Evolutionary conservation across 164 flowering plant genomes (phyloP).

Genomic region (Paratinospora sagittata): DNA sequence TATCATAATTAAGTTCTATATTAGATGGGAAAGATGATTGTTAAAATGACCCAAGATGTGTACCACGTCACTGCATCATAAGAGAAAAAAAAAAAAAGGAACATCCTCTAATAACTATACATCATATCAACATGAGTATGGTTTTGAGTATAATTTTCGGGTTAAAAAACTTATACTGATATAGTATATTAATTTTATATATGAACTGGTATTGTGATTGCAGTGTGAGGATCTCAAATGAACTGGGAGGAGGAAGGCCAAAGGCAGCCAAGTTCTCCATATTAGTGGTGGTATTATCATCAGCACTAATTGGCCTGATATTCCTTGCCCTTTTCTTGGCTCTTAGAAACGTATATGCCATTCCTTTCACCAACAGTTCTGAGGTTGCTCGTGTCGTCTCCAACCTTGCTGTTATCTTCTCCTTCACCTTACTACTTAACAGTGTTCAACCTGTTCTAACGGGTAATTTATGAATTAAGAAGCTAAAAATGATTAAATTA

Average conservation of each 20-base stretch:
- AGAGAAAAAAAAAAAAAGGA: too few species aligned
- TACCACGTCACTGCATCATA: too few species aligned
- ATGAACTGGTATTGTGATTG: background rate
- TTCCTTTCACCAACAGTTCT: conserved; percentile 24
- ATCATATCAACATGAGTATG: too few species aligned
- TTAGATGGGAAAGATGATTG: too few species aligned
- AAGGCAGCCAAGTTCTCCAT: conserved; percentile 36
- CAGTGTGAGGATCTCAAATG: conserved; percentile 36
- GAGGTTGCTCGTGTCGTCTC: conserved; percentile 22
- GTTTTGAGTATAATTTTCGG: too few species aligned
- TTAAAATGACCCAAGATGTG: too few species aligned
- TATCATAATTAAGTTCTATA: too few species aligned
- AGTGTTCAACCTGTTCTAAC: conserved; percentile 34
- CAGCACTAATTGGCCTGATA: conserved; percentile 20
- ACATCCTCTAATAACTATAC: too few species aligned
- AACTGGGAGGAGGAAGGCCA: conserved; percentile 37
- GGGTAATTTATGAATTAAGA: conserved; percentile 13
- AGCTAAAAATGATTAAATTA: background rate
- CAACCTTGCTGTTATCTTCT: conserved; percentile 24
- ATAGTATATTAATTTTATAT: too few species aligned
- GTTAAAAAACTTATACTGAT: too few species aligned
- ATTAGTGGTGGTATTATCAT: conserved; percentile 21
- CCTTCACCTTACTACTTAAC: conserved; percentile 31
- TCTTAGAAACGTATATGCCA: conserved; percentile 20
- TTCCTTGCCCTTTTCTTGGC: conserved; percentile 26